Percentiles rank a stretch among this genome's conserved stretches.
phyloP scores from a whole-genome alignment of 2,329 filamentous ascomycete species.

The Penicillium palitans region DNA sequence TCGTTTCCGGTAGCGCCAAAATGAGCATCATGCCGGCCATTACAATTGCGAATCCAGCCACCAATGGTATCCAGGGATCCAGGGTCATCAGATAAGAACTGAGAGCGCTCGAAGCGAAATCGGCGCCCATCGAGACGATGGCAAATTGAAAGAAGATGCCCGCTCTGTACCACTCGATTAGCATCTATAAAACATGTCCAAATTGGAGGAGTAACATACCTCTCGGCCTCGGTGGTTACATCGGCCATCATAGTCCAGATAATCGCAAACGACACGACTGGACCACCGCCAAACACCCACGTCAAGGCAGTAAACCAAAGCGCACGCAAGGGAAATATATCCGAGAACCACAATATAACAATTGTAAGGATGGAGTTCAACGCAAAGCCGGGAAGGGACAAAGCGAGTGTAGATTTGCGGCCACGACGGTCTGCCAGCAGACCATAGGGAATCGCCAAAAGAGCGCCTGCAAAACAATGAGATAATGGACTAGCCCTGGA shows the following conservation, averaged over 20 bases:
- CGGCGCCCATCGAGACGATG: slow-evolving; percentile 42
- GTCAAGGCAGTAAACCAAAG: slow-evolving; percentile 52
- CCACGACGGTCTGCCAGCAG: slow-evolving; percentile 51
- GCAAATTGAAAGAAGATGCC: slow-evolving; percentile 45
- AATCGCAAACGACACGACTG: slow-evolving; percentile 49
- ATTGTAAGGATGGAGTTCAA: slow-evolving; percentile 37
- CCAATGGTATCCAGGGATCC: slow-evolving; percentile 44
- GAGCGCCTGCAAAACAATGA: slow-evolving; percentile 38
- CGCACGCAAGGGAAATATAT: slow-evolving; percentile 47
- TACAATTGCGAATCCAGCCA: slow-evolving; percentile 38
- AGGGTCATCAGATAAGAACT: slow-evolving; percentile 44
- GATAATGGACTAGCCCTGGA: not conserved
- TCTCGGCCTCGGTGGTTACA: slow-evolving; percentile 49
- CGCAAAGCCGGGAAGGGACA: slow-evolving; percentile 45
- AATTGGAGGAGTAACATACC: slow-evolving; percentile 26
- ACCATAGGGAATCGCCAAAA: slow-evolving; percentile 53
- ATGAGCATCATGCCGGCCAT: slow-evolving; percentile 36
- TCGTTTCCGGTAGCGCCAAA: slow-evolving; percentile 43
- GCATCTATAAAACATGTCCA: slow-evolving; percentile 19
- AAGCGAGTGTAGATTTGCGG: slow-evolving; percentile 47
- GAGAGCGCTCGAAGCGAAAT: slow-evolving; percentile 41
- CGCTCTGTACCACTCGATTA: slow-evolving; percentile 29
- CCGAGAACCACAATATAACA: slow-evolving; percentile 40
- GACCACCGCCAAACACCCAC: slow-evolving; percentile 50
- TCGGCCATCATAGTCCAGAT: slow-evolving; percentile 54